A percentile compares a stretch with the other conserved stretches of the same genome.
phyloP scores from a whole-genome alignment of 176 grass and related monocot species.

The Chrysopogon serrulatus region DNA sequence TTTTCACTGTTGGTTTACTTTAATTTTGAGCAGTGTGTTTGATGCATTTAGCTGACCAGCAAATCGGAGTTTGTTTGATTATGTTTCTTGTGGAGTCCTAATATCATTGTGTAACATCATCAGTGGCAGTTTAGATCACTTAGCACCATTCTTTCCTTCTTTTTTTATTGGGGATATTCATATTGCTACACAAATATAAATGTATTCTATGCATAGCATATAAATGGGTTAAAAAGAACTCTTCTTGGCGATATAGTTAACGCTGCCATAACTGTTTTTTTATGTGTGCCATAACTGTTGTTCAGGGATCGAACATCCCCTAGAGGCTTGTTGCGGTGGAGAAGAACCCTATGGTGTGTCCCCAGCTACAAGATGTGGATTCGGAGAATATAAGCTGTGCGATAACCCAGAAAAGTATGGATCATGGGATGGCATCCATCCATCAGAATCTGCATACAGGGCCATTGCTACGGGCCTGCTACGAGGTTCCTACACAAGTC shows the following conservation, averaged over 20 bases:
- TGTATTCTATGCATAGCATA: neutral
- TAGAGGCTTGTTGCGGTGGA: slow-evolving; percentile 55
- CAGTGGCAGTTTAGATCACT: neutral
- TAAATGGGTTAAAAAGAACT: too few species aligned
- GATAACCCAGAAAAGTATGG: slow-evolving; percentile 36
- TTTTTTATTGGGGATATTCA: too few species aligned
- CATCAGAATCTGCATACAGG: too few species aligned
- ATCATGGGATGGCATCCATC: slow-evolving; percentile 62
- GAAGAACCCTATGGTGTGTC: slow-evolving; percentile 27
- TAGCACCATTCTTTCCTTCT: neutral
- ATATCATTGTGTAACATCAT: too few species aligned
- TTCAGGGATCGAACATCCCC: slow-evolving; percentile 47
- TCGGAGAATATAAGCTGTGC: slow-evolving; percentile 37
- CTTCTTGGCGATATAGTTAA: neutral
- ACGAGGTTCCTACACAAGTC: too few species aligned
- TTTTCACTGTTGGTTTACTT: neutral
- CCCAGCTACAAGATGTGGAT: neutral
- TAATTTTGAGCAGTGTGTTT: too few species aligned
- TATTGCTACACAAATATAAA: neutral
- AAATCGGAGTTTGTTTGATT: too few species aligned
- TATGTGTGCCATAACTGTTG: too few species aligned
- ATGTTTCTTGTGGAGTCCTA: too few species aligned
- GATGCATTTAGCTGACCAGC: too few species aligned
- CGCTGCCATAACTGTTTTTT: neutral
- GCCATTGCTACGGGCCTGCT: too few species aligned